These are phyloP conservation scores for Tylopilus orsonianus DNA, from an alignment of 1,284 basidiomycete genomes.

Conservation along the genomic window DNA sequence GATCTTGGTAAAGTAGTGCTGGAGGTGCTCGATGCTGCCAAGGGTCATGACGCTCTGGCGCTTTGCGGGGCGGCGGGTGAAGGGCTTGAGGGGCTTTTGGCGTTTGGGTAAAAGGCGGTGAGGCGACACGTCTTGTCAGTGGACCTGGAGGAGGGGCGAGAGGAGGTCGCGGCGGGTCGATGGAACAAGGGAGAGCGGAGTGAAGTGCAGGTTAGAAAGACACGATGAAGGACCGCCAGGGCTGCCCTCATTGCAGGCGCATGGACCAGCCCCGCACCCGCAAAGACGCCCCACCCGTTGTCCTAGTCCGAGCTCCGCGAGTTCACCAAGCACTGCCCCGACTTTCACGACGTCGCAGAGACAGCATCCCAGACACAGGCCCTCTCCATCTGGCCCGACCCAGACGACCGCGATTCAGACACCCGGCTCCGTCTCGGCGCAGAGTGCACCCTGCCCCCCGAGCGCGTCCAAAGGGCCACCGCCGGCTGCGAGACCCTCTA, in stretches of 20 bases:
- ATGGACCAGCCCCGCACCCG: constrained; percentile 63
- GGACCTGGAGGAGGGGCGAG: constrained; percentile 25
- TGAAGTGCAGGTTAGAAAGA: no score
- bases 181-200: not conserved
- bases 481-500: constrained; percentile 53
- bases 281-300: constrained; percentile 56
- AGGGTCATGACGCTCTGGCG: constrained; percentile 84
- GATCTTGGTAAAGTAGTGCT: constrained; percentile 86
- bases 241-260: constrained; percentile 64
- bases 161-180: constrained; percentile 18
- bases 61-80: constrained; percentile 82
- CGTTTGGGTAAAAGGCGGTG: constrained; percentile 74
- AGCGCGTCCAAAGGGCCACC: constrained; percentile 52
- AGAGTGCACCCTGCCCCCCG: constrained; percentile 57
- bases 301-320: constrained; percentile 84
- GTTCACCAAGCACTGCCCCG: constrained; percentile 82
- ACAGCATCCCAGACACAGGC: constrained; percentile 66
- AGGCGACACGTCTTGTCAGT: constrained; percentile 44
- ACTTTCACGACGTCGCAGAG: constrained; percentile 59
- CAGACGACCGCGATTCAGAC: constrained; percentile 36
- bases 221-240: constrained; percentile 55
- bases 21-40: constrained; percentile 83
- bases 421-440: constrained; percentile 47
- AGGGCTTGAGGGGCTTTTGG: constrained; percentile 78
- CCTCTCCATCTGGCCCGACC: constrained; percentile 58